Evolutionary conservation across 2,329 filamentous ascomycete genomes (phyloP).

Genomic region (Penicillium nordicum): DNA sequence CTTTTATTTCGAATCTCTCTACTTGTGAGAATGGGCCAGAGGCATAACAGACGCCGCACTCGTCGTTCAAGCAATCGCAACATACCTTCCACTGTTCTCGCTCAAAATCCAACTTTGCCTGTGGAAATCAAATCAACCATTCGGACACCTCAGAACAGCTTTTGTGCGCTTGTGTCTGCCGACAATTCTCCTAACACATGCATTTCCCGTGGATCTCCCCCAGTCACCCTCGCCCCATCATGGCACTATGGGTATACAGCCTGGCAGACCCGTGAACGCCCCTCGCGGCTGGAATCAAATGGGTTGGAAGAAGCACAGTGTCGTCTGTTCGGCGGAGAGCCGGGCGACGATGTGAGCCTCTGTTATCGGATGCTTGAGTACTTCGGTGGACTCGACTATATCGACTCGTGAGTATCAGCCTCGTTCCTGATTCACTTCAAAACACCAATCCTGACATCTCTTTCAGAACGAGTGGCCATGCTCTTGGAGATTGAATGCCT

Average conservation of each 20-base stretch:
- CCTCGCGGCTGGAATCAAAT: slow-evolving; percentile 28
- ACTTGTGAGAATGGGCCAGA: slow-evolving; percentile 42
- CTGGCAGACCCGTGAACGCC: slow-evolving; percentile 39
- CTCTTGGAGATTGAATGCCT: slow-evolving; percentile 28
- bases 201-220: slow-evolving; percentile 24
- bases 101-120: background rate
- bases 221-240: slow-evolving; percentile 34
- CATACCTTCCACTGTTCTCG: slow-evolving; percentile 3
- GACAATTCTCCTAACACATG: slow-evolving; percentile 17
- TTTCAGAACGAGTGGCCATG: slow-evolving; percentile 19
- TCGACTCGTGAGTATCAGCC: slow-evolving; percentile 39
- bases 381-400: slow-evolving; percentile 49
- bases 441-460: slow-evolving; percentile 18
- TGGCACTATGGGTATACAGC: slow-evolving; percentile 43
- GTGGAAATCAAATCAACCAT: slow-evolving; percentile 6
- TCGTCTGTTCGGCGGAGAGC: slow-evolving; percentile 46
- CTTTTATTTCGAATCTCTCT: background rate
- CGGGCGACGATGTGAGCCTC: slow-evolving; percentile 43
- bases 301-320: slow-evolving; percentile 41
- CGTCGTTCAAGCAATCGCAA: slow-evolving; percentile 39
- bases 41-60: slow-evolving; percentile 47
- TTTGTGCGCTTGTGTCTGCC: slow-evolving; percentile 19
- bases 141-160: slow-evolving; percentile 5
- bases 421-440: background rate
- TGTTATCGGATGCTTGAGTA: slow-evolving; percentile 51